Evolutionary conservation across 2,329 filamentous ascomycete species (phyloP).

Genomic region (Colletotrichum sp.): DNA sequence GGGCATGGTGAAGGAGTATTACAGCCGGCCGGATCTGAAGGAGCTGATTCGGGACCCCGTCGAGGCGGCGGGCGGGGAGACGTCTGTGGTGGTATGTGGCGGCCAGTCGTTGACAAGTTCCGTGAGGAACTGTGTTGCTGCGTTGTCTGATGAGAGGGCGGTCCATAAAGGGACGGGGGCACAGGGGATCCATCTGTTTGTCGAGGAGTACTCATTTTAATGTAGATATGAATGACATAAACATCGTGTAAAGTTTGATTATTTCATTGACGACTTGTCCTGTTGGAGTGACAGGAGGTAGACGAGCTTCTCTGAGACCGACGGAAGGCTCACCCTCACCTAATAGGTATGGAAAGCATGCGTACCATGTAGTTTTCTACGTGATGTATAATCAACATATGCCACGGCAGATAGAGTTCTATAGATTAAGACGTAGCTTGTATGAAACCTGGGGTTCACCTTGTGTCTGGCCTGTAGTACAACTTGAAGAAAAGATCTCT

Average conservation of each 20-base stretch:
- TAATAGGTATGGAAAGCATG: too few species aligned
- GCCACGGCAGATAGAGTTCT: too few species aligned
- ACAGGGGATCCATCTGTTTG: conserved; percentile 65
- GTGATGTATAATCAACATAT: too few species aligned
- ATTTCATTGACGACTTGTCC: too few species aligned
- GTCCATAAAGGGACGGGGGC: conserved; percentile 70
- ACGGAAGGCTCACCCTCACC: too few species aligned
- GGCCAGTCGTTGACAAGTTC: conserved; percentile 58
- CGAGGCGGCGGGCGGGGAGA: conserved; percentile 64
- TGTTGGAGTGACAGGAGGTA: too few species aligned
- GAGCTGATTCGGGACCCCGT: conserved; percentile 57
- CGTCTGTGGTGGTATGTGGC: conserved; percentile 65
- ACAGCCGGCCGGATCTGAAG: conserved; percentile 54
- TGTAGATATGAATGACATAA: neutral
- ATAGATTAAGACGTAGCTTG: too few species aligned
- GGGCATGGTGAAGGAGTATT: conserved; percentile 48
- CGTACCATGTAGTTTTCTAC: too few species aligned
- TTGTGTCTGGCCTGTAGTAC: too few species aligned
- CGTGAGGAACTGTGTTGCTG: conserved; percentile 60
- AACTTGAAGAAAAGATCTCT: too few species aligned
- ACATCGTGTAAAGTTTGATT: neutral
- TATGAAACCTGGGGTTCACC: too few species aligned
- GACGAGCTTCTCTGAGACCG: too few species aligned
- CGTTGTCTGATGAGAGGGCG: conserved; percentile 63
- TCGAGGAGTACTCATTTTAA: conserved; percentile 64